A percentile compares a stretch with the other conserved stretches of the same genome.
Evolutionary conservation across 2,329 filamentous ascomycete genomes (phyloP).

Genomic region (Truncatella angustata): DNA sequence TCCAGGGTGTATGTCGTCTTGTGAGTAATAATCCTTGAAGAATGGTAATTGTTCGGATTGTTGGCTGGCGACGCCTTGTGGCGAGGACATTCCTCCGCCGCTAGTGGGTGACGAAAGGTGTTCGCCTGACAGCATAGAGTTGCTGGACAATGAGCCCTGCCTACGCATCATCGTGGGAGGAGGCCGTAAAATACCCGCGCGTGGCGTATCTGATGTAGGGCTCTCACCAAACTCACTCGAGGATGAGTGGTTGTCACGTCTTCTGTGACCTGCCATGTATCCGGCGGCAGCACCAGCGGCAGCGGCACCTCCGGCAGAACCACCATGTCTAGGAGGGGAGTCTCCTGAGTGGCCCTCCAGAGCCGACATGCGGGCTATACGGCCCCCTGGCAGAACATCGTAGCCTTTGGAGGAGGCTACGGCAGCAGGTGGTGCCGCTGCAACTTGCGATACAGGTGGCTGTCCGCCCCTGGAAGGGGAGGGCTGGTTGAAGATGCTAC

Average conservation of each 20-base stretch:
- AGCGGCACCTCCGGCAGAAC: slow-evolving; percentile 31
- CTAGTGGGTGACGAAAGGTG: slow-evolving; percentile 73
- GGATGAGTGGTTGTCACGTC: slow-evolving; percentile 59
- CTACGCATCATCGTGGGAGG: slow-evolving; percentile 63
- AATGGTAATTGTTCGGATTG: slow-evolving; percentile 94
- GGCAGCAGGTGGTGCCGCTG: slow-evolving; percentile 18
- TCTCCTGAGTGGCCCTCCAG: slow-evolving; percentile 72
- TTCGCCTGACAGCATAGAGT: slow-evolving; percentile 69
- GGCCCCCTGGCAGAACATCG: slow-evolving; percentile 78
- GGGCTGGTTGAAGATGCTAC: slow-evolving; percentile 86
- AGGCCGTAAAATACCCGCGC: slow-evolving; percentile 54
- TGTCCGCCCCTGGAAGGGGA: slow-evolving; percentile 61
- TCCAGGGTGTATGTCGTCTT: slow-evolving; percentile 90
- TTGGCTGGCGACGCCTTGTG: slow-evolving; percentile 77
- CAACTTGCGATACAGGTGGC: slow-evolving; percentile 38
- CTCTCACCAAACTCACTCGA: slow-evolving; percentile 73
- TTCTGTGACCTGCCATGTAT: slow-evolving; percentile 44
- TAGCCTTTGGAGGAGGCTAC: slow-evolving; percentile 51
- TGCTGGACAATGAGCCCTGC: slow-evolving; percentile 86
- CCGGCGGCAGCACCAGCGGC: slow-evolving; percentile 46
- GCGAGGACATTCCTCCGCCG: slow-evolving; percentile 72
- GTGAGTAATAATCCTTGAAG: slow-evolving; percentile 98
- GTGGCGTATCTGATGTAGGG: slow-evolving; percentile 61
- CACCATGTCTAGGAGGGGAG: slow-evolving; percentile 42
- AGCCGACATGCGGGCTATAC: slow-evolving; percentile 94